Base-by-base conservation (phyloP, 2,329 filamentous ascomycete species). In the Diaporthe batatas region DNA sequence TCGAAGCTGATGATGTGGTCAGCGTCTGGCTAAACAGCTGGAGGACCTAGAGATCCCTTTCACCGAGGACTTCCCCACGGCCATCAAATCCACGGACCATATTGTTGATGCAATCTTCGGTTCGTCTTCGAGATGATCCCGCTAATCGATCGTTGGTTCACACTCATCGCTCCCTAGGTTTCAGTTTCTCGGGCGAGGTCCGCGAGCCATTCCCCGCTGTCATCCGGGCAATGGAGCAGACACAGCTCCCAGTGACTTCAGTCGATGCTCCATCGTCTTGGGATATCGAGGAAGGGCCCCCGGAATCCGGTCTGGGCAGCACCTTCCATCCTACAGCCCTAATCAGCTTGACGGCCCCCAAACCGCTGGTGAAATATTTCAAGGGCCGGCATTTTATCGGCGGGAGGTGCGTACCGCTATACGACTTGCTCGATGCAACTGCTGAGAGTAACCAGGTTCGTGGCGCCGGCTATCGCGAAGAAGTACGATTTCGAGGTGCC, bases 251-350 rank as follows among this genome's bases (percentile, higher is more conserved):
- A 0, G 93, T 98, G 0, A 92, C 96, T 3, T 93, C 94, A 3
- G 94, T 99, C 29, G 96, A 99, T 83, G 95, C 94, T 8, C 96
- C 96, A 1, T 97, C 94, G 42, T 96, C 94, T 1, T 99, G 96
- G 96, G 91, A 96, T 81, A 97, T 99, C 72, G 94, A 98, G 79
- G 86, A 87, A 14, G 96, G 96, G 0, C 96, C 96, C 11, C 95
- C 95, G 14, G 84, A 86, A 68, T 89, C 91, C 1, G 96, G 94
- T 0, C 88, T 94, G 0, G 96, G 95, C 0, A 92, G 92, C 78
- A 90, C 87, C 6, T 98, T 97, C 79, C 91, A 93, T 84, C 96
- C 96, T 76, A 86, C 88, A 44, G 91, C 92, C 25, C 85, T 99
- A 72, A 91, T 99, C 76, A 97, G 94, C 80, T 85, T 99, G 79